phyloP scores from a whole-genome alignment of 768 basidiomycete genomes.

The Vararia minispora region DNA sequence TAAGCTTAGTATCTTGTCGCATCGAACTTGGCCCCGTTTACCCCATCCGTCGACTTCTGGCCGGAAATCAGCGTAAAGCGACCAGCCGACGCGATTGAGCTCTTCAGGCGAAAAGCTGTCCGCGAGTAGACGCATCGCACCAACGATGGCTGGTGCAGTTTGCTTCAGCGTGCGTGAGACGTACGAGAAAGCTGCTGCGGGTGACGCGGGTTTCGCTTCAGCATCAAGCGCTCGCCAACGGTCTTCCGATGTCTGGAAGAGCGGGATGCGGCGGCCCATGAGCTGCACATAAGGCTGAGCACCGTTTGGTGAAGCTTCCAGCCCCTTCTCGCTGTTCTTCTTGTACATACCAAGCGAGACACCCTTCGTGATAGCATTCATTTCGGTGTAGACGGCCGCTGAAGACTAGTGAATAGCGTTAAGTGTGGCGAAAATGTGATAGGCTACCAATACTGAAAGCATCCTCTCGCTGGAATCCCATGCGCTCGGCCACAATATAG shows the following conservation, averaged over 20 bases:
- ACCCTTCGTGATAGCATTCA: constrained; percentile 83
- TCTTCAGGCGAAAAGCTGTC: constrained; percentile 44
- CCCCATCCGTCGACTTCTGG: constrained; percentile 82
- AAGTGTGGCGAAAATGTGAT: not conserved
- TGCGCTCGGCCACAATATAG: constrained; percentile 68
- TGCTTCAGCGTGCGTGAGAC: constrained; percentile 73
- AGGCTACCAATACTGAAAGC: constrained; percentile 76
- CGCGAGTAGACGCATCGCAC: constrained; percentile 62
- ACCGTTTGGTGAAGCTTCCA: constrained; percentile 42
- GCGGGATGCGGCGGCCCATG: constrained; percentile 74
- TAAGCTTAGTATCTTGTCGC: constrained; percentile 54
- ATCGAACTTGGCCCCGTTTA: constrained; percentile 61
- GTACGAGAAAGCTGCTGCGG: constrained; percentile 73
- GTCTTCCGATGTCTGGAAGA: constrained; percentile 52
- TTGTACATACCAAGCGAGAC: constrained; percentile 72
- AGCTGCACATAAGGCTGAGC: constrained; percentile 80
- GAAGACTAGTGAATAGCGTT: not conserved
- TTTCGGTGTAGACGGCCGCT: constrained; percentile 91
- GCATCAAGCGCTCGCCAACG: constrained; percentile 85
- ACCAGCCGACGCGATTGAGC: constrained; percentile 58
- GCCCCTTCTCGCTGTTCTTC: constrained; percentile 37
- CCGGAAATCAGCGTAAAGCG: constrained; percentile 80
- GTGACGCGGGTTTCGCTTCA: constrained; percentile 55
- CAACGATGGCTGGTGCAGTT: constrained; percentile 66
- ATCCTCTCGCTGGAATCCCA: constrained; percentile 83